Conservation (phyloP, 345 rosid genomes). For the Ceriops zippeliana region DNA sequence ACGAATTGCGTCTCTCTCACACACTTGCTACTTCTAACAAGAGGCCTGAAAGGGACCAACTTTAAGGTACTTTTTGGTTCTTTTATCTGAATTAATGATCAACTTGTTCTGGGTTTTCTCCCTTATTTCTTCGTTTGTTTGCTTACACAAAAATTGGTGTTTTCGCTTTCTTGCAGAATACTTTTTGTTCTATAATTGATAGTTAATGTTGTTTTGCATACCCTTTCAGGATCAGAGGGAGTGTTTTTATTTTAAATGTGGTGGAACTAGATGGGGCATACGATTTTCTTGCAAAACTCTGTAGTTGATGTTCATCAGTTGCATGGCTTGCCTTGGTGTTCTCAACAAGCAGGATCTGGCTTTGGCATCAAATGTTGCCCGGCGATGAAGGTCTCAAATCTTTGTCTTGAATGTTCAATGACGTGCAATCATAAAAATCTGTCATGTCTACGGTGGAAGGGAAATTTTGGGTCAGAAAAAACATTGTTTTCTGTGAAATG, state of each 20-base stretch:
- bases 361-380: slow-evolving; percentile 16
- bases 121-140: no score
- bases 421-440: slow-evolving; percentile 9
- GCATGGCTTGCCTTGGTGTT: slow-evolving; percentile 20
- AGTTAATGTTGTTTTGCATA: neutral
- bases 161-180: neutral
- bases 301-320: slow-evolving; percentile 31
- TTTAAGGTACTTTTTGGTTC: no score
- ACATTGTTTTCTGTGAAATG: slow-evolving; percentile 26
- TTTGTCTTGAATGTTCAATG: slow-evolving; percentile 13
- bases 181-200: neutral
- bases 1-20: neutral
- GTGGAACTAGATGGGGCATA: slow-evolving; percentile 40
- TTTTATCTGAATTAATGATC: neutral
- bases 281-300: slow-evolving; percentile 34
- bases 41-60: no score
- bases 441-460: slow-evolving; percentile 25
- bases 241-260: neutral
- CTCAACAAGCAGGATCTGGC: slow-evolving; percentile 23
- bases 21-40: no score
- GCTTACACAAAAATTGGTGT: neutral
- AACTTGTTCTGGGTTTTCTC: neutral
- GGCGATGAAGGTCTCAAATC: slow-evolving; percentile 6
- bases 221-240: neutral
- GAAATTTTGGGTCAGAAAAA: slow-evolving; percentile 22